Conservation (phyloP, 345 rosid species). For the Ailanthus altissimus region DNA sequence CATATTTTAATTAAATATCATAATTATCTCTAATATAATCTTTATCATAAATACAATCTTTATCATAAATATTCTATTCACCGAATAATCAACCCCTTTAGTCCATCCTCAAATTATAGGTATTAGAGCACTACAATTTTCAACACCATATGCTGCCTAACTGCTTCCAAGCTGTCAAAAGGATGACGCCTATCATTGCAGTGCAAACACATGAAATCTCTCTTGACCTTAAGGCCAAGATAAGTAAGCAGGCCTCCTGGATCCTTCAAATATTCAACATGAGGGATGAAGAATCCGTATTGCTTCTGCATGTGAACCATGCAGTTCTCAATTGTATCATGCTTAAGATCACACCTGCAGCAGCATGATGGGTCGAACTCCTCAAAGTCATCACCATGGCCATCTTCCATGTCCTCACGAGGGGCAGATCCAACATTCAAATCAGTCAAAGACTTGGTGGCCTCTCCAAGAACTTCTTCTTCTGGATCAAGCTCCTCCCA, state of each 20-base stretch:
- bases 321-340: conserved; percentile 63
- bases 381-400: conserved; percentile 35
- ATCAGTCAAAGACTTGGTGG: conserved; percentile 50
- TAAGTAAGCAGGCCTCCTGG: conserved; percentile 83
- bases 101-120: too few relatives aligned
- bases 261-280: conserved; percentile 80
- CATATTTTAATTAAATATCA: too few relatives aligned
- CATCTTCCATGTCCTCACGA: conserved; percentile 39
- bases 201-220: conserved; percentile 84
- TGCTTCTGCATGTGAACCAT: conserved; percentile 97
- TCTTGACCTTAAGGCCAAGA: conserved; percentile 87
- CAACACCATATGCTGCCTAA: conserved; percentile 97
- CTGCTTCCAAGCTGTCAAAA: conserved; percentile 88
- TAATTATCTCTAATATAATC: too few relatives aligned
- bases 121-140: too few relatives aligned
- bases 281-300: conserved; percentile 90
- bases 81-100: too few relatives aligned
- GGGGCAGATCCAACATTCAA: conserved; percentile 52
- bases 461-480: conserved; percentile 57
- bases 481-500: conserved; percentile 88
- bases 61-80: too few relatives aligned
- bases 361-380: conserved; percentile 78
- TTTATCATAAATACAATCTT: too few relatives aligned
- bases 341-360: conserved; percentile 78
- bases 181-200: conserved; percentile 80